A percentile compares a stretch with the other conserved stretches of the same genome.
phyloP scores from a whole-genome alignment of 768 basidiomycete species.

The Phaffia australis region DNA sequence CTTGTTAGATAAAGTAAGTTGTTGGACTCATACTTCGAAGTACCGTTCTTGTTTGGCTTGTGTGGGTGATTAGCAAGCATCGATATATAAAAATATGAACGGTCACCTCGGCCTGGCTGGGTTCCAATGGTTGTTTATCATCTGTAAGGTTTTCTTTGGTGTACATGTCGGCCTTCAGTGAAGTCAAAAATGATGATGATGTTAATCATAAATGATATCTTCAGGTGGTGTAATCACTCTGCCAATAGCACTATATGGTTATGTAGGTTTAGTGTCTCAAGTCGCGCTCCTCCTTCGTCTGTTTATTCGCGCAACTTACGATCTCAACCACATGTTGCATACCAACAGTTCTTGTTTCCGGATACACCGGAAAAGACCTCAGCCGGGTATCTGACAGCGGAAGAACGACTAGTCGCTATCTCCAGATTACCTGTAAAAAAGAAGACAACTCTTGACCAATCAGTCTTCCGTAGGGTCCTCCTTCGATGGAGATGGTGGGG shows the following conservation, averaged over 20 bases:
- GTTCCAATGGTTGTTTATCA: not conserved
- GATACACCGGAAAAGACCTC: constrained; percentile 14
- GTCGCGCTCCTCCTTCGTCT: no score
- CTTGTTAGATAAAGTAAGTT: no score
- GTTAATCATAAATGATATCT: not conserved
- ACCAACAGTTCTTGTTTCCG: constrained; percentile 4
- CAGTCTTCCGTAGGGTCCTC: not conserved
- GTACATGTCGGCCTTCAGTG: not conserved
- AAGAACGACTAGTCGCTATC: constrained; percentile 8
- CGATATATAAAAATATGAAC: constrained; percentile 8
- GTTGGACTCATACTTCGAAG: no score
- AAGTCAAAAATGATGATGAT: not conserved
- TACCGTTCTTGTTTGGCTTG: not conserved
- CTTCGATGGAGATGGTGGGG: not conserved
- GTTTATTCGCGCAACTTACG: no score
- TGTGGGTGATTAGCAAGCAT: not conserved
- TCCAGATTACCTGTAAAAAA: constrained; percentile 3
- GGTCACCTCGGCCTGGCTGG: constrained; percentile 3
- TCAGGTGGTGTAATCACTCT: not conserved
- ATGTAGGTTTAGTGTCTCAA: no score
- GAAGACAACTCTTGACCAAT: not conserved
- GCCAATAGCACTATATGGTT: constrained; percentile 4
- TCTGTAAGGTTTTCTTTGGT: not conserved
- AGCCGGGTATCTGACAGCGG: not conserved
- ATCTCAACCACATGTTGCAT: no score